These are phyloP conservation scores for Harrya chromipes DNA, from an alignment of 768 basidiomycete genomes.

Conservation along the genomic window DNA sequence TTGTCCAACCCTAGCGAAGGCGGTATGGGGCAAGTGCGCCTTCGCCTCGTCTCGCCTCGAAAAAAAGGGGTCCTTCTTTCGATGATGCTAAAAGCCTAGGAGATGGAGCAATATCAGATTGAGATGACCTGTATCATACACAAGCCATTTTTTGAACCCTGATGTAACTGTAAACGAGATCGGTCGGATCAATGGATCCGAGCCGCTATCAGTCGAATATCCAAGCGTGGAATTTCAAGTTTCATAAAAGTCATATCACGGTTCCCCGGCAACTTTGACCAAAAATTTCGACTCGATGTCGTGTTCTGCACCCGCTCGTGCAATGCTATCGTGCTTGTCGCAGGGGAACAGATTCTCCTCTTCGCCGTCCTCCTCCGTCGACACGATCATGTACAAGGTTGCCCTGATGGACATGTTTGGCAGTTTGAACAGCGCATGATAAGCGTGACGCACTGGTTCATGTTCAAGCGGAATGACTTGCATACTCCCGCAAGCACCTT, in stretches of 20 bases:
- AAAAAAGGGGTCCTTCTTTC: no score
- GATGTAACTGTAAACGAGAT: no score
- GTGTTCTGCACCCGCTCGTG: conserved; percentile 25
- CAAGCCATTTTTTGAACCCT: no score
- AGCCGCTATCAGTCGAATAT: neutral
- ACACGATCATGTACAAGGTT: conserved; percentile 24
- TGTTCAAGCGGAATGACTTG: conserved; percentile 29
- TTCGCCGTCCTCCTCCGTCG: conserved; percentile 21
- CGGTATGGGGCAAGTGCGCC: no score
- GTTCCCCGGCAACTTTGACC: conserved; percentile 21
- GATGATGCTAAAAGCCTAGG: no score
- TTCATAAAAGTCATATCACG: conserved; percentile 7
- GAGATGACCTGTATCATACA: no score
- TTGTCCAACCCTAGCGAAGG: no score
- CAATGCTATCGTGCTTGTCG: conserved; percentile 25
- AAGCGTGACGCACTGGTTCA: conserved; percentile 13
- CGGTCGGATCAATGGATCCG: no score
- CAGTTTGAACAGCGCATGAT: neutral
- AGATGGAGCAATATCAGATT: no score
- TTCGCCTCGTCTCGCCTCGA: no score
- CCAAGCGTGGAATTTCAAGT: neutral
- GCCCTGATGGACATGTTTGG: conserved; percentile 11
- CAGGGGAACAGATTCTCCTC: conserved; percentile 31
- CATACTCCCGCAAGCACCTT: conserved; percentile 28
- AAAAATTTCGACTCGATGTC: conserved; percentile 23